Conservation (phyloP, 495 filamentous ascomycete genomes). For the Lichina pygmaea region DNA sequence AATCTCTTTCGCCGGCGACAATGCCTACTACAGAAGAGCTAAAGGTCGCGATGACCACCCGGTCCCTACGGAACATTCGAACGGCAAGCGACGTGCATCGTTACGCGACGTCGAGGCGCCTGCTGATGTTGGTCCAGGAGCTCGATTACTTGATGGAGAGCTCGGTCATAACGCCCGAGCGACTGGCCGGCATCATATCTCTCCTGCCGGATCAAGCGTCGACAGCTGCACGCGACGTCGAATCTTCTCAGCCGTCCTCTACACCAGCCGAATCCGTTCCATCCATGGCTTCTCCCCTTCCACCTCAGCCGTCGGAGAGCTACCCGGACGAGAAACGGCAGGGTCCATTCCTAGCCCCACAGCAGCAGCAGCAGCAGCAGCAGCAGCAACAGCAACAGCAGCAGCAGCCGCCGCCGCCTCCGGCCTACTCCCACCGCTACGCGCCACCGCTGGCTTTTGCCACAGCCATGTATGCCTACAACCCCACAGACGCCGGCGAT, state of each 20-base stretch:
- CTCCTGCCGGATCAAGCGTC: constrained; percentile 35
- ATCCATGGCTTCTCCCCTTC: constrained; percentile 1
- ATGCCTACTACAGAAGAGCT: not conserved
- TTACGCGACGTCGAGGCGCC: not conserved
- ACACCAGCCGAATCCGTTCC: not conserved
- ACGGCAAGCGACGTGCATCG: constrained; percentile 25
- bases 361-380: constrained; percentile 7
- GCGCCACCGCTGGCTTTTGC: constrained; percentile 39
- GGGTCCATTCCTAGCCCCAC: constrained; percentile 5
- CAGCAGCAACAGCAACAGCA: constrained; percentile 2
- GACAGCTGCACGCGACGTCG: constrained; percentile 1
- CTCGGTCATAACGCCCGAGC: constrained; percentile 38
- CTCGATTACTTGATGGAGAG: constrained; percentile 72
- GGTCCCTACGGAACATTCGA: constrained; percentile 66
- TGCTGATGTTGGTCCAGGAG: constrained; percentile 27
- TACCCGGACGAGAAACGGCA: constrained; percentile 24
- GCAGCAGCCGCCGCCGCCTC: constrained; percentile 18
- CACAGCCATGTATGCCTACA: constrained; percentile 65
- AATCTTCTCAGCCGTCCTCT: not conserved
- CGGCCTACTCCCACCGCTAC: constrained; percentile 8
- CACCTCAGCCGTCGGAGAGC: constrained; percentile 18
- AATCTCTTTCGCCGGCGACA: no score
- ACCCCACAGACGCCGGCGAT: constrained; percentile 51
- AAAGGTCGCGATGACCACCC: constrained; percentile 24
- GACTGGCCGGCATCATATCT: constrained; percentile 40